Evolutionary conservation across 495 filamentous ascomycete species (phyloP).

Genomic region (Recurvomyces mirabilis): DNA sequence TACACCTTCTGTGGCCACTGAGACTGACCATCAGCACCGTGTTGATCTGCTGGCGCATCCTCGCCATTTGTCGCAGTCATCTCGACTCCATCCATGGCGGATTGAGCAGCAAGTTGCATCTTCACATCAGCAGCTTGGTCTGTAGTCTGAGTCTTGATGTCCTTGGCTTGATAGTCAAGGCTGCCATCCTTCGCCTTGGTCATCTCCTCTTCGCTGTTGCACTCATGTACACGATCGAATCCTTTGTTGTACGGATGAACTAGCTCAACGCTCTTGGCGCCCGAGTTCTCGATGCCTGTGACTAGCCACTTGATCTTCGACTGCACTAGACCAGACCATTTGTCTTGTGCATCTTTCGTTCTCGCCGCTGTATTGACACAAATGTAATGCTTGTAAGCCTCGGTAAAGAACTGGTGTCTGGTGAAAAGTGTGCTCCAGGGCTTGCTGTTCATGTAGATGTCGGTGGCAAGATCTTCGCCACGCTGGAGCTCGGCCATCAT

Average conservation of each 20-base stretch:
- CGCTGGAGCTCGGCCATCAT: slow-evolving; percentile 73
- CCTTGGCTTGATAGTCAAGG: slow-evolving; percentile 53
- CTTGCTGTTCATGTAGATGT: slow-evolving; percentile 61
- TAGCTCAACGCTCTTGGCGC: slow-evolving; percentile 52
- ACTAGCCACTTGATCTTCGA: slow-evolving; percentile 83
- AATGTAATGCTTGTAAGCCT: slow-evolving; percentile 88
- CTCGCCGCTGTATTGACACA: slow-evolving; percentile 76
- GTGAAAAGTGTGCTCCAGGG: slow-evolving; percentile 81
- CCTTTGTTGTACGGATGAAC: slow-evolving; percentile 90
- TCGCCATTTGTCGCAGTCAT: slow-evolving; percentile 15
- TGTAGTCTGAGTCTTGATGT: slow-evolving; percentile 47
- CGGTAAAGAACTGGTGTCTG: slow-evolving; percentile 83
- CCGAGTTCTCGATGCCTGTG: slow-evolving; percentile 60
- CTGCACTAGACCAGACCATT: slow-evolving; percentile 86
- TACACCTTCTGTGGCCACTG: slow-evolving; percentile 49
- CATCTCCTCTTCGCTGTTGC: slow-evolving; percentile 58
- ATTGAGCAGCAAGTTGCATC: slow-evolving; percentile 39
- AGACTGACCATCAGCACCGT: slow-evolving; percentile 9
- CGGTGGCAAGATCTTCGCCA: slow-evolving; percentile 64
- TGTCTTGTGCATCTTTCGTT: slow-evolving; percentile 70
- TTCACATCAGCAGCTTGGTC: slow-evolving; percentile 47
- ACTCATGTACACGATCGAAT: slow-evolving; percentile 68
- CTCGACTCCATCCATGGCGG: slow-evolving; percentile 31
- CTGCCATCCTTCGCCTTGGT: slow-evolving; percentile 60
- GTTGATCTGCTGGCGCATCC: too few species aligned